Conservation (phyloP, 1,139 yeast genomes). For the Kodamaea plutei region DNA sequence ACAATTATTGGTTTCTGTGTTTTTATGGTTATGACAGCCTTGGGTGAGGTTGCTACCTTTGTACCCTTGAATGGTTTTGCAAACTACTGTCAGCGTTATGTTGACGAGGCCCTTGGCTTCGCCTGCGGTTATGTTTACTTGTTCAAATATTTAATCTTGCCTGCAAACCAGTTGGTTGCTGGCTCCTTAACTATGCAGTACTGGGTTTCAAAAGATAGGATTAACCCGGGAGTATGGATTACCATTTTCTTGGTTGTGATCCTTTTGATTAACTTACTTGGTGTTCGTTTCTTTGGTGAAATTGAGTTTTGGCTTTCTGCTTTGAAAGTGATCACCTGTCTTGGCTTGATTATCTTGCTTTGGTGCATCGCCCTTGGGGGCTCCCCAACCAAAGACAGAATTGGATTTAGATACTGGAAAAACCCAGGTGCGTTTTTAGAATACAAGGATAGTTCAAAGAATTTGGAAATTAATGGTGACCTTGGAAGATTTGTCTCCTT, state of each 20-base stretch:
- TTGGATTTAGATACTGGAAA: conserved; percentile 66
- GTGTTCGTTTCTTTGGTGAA: conserved; percentile 56
- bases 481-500: conserved; percentile 62
- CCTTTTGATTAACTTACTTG: conserved; percentile 25
- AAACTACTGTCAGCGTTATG: conserved; percentile 64
- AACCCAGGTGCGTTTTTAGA: conserved; percentile 59
- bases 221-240: conserved; percentile 60
- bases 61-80: conserved; percentile 71
- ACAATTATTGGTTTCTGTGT: conserved; percentile 59
- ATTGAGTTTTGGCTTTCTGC: conserved; percentile 64
- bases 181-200: conserved; percentile 59
- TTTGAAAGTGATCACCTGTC: conserved; percentile 55
- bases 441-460: conserved; percentile 30
- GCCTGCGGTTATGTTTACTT: conserved; percentile 70
- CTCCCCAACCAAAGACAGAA: conserved; percentile 55
- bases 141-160: conserved; percentile 58
- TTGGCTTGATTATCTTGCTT: conserved; percentile 48
- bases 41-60: conserved; percentile 75
- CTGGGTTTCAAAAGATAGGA: conserved; percentile 47
- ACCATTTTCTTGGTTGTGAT: conserved; percentile 47
- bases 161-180: conserved; percentile 62
- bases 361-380: conserved; percentile 54
- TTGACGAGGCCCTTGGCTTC: conserved; percentile 68
- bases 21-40: conserved; percentile 63
- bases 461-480: conserved; percentile 28